Percentiles rank a stretch among this genome's conserved stretches.
Conservation (phyloP, 164 flowering plant species). For the Magnolia changhungtana region DNA sequence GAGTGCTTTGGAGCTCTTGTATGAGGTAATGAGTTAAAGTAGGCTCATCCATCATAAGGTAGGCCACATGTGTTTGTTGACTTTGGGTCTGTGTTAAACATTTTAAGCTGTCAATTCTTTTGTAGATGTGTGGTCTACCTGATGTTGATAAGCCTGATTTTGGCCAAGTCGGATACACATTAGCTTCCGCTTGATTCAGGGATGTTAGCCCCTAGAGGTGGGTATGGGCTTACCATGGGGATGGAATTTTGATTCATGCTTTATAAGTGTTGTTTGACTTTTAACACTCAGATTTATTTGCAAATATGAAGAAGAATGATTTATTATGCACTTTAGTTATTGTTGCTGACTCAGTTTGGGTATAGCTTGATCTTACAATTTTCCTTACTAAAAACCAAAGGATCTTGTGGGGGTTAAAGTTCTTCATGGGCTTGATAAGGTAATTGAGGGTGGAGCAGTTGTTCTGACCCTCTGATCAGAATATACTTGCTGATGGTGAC, state of each 20-base stretch:
- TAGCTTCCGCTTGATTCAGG: neutral
- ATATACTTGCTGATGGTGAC: conserved; percentile 78
- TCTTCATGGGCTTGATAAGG: conserved; percentile 95
- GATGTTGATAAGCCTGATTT: neutral
- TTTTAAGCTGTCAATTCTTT: neutral
- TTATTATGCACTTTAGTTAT: neutral
- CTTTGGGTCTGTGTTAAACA: neutral
- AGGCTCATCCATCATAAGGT: neutral
- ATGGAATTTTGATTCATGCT: neutral
- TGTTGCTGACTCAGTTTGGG: neutral
- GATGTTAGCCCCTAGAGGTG: too few relatives aligned
- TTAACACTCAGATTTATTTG: neutral
- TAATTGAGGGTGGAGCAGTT: conserved; percentile 96
- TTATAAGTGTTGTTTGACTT: neutral
- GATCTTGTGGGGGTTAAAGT: conserved; percentile 84
- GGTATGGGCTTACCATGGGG: neutral
- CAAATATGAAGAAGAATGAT: neutral
- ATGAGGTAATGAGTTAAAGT: too few relatives aligned
- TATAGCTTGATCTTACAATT: conserved; percentile 2
- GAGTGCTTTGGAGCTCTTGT: too few relatives aligned
- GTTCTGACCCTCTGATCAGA: conserved; percentile 95
- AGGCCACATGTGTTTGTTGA: neutral
- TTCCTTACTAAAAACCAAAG: conserved; percentile 27
- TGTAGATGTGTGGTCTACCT: neutral
- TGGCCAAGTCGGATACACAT: neutral